Conservation (phyloP, 768 basidiomycete species). For the Amanita rimosa region DNA sequence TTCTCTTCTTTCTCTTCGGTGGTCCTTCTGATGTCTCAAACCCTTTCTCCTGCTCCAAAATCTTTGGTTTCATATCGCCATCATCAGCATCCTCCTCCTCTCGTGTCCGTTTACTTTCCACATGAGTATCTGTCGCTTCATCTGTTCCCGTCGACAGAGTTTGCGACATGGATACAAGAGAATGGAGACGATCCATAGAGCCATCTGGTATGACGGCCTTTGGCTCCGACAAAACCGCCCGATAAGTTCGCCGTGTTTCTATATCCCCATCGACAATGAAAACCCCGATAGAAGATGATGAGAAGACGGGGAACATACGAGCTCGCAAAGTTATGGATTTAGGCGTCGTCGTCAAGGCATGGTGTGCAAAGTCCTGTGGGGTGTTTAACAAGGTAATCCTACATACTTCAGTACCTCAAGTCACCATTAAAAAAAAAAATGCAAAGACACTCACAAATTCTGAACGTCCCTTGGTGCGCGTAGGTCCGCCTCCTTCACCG, state of each 20-base stretch:
- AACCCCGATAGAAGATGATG: neutral
- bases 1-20: conserved; percentile 4
- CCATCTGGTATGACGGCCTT: conserved; percentile 42
- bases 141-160: neutral
- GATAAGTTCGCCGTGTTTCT: conserved; percentile 79
- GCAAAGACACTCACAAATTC: conserved; percentile 73
- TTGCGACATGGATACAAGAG: neutral
- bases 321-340: conserved; percentile 65
- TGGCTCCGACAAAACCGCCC: conserved; percentile 71
- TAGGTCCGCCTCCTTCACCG: conserved; percentile 45
- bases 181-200: conserved; percentile 3
- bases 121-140: neutral
- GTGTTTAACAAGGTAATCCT: conserved; percentile 56
- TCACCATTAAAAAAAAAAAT: neutral
- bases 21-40: neutral
- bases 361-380: conserved; percentile 57
- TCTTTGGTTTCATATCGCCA: too few species aligned
- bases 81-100: too few species aligned
- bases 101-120: neutral
- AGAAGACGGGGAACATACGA: conserved; percentile 45
- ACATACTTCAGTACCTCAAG: neutral
- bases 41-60: neutral
- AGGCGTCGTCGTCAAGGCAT: conserved; percentile 44
- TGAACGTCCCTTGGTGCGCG: conserved; percentile 63
- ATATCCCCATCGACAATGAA: neutral